These are phyloP conservation scores for Lumnitzera littorea DNA, from an alignment of 345 rosid species.

Conservation along the genomic window DNA sequence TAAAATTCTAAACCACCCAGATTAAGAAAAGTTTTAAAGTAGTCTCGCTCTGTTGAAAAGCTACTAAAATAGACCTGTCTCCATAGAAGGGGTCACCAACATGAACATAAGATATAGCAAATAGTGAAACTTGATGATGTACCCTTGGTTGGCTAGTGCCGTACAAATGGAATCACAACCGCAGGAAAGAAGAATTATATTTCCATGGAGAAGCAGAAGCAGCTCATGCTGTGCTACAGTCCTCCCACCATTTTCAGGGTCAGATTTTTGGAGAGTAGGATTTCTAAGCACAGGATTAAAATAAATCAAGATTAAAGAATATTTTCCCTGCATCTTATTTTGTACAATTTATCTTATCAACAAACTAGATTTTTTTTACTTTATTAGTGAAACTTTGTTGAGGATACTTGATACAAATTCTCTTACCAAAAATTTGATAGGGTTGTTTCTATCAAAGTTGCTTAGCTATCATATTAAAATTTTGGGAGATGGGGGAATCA, in stretches of 20 bases:
- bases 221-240: background rate
- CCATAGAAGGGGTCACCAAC: slow-evolving; percentile 18
- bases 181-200: background rate
- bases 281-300: background rate
- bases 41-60: slow-evolving; percentile 2
- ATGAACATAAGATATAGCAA: slow-evolving; percentile 11
- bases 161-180: slow-evolving; percentile 16
- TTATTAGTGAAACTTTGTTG: too few relatives aligned
- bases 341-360: too few relatives aligned
- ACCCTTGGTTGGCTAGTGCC: slow-evolving; percentile 5
- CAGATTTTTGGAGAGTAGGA: background rate
- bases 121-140: slow-evolving; percentile 1
- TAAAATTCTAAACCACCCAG: slow-evolving; percentile 2
- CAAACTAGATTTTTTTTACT: too few relatives aligned
- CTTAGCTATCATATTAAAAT: too few relatives aligned
- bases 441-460: too few relatives aligned
- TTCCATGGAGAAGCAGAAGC: slow-evolving; percentile 6
- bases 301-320: background rate
- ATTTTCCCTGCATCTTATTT: too few relatives aligned
- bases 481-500: too few relatives aligned
- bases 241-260: slow-evolving; percentile 7
- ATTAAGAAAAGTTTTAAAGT: slow-evolving; percentile 9
- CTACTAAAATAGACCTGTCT: slow-evolving; percentile 5
- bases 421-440: too few relatives aligned
- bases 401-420: too few relatives aligned